Conservation (phyloP, 1,284 basidiomycete genomes). For the Moesziomyces parantarcticus region DNA sequence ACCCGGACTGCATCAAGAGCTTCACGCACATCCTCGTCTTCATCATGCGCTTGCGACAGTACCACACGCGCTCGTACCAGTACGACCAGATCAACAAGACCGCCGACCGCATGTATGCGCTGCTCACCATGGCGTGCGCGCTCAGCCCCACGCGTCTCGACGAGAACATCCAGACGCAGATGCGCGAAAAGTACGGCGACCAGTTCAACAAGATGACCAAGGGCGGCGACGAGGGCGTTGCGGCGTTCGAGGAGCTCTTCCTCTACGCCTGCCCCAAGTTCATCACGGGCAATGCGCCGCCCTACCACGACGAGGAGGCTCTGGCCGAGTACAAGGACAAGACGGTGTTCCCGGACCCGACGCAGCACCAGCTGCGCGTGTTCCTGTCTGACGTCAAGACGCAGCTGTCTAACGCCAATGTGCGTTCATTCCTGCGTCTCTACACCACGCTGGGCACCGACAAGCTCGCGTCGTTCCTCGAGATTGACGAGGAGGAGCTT, state of each 20-base stretch:
- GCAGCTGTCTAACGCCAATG: conserved; percentile 81
- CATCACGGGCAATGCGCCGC: conserved; percentile 86
- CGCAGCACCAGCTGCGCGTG: conserved; percentile 82
- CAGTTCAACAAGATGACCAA: conserved; percentile 84
- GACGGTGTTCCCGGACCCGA: conserved; percentile 76
- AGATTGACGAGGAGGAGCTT: conserved; percentile 88
- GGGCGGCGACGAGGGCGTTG: conserved; percentile 76
- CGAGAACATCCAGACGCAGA: conserved; percentile 91
- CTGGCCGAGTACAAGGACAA: conserved; percentile 73
- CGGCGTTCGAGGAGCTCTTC: conserved; percentile 93
- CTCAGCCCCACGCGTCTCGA: conserved; percentile 88
- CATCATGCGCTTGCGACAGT: conserved; percentile 73
- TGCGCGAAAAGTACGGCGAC: conserved; percentile 92
- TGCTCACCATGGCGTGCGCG: conserved; percentile 91
- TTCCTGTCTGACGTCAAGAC: conserved; percentile 84
- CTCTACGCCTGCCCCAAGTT: conserved; percentile 95
- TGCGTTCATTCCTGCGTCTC: conserved; percentile 91
- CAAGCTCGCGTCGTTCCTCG: conserved; percentile 89
- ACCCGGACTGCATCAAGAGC: conserved; percentile 91
- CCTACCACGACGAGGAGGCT: conserved; percentile 83
- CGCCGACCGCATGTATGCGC: conserved; percentile 95
- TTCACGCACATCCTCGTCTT: conserved; percentile 89
- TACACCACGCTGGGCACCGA: conserved; percentile 92
- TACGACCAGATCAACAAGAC: conserved; percentile 99
- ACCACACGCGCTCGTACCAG: conserved; percentile 94